Conservation (phyloP, 2,329 filamentous ascomycete genomes). For the Fusarium ramigenum region DNA sequence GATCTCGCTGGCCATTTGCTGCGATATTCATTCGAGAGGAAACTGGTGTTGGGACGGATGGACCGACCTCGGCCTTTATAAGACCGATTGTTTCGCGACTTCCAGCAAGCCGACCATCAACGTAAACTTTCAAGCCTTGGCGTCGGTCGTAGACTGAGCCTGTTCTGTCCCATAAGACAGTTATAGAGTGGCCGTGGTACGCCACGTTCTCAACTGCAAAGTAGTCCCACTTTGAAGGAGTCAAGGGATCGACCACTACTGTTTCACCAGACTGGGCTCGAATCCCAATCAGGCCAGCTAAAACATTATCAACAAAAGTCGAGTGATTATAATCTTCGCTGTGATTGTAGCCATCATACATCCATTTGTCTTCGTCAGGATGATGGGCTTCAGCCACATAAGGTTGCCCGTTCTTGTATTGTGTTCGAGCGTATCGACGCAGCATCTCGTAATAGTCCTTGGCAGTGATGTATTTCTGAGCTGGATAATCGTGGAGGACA, state of each 20-base stretch:
- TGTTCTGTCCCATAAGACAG: not conserved
- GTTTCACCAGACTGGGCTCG: not conserved
- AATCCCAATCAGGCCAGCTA: not conserved
- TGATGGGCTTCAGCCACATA: not conserved
- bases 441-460: not conserved
- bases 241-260: not conserved
- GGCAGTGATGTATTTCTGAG: not conserved
- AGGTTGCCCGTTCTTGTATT: not conserved
- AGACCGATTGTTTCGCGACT: not conserved
- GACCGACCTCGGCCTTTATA: not conserved
- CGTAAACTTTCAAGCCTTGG: not conserved
- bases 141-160: not conserved
- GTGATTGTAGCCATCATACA: not conserved
- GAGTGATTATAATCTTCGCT: constrained; percentile 3
- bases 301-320: not conserved
- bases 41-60: too few relatives aligned
- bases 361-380: not conserved
- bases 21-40: not conserved
- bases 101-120: not conserved
- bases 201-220: not conserved
- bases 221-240: not conserved
- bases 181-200: not conserved
- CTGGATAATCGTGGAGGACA: not conserved
- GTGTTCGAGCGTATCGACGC: not conserved
- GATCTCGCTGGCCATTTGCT: not conserved